Evolutionary conservation across 208 protist species (phyloP).

Genomic region (Leishmania turanica): DNA sequence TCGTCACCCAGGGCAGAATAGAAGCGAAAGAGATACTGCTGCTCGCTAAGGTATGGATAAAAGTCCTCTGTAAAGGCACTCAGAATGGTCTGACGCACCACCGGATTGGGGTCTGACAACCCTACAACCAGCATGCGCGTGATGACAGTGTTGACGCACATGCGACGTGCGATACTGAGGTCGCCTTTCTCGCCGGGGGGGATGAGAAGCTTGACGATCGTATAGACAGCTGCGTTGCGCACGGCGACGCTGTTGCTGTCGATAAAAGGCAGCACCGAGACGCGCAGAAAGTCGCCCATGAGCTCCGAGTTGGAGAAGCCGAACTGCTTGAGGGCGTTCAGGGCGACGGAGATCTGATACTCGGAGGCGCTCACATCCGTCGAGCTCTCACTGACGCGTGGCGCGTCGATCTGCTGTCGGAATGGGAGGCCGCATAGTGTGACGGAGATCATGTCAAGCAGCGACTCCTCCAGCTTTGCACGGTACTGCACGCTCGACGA

Average conservation of each 20-base stretch:
- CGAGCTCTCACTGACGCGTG: conserved; percentile 16
- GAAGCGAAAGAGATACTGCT: conserved; percentile 77
- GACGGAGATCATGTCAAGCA: conserved; percentile 91
- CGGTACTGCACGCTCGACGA: conserved; percentile 58
- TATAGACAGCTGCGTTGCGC: conserved; percentile 78
- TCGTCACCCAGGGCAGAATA: conserved; percentile 86
- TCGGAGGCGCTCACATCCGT: conserved; percentile 49
- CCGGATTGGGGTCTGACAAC: conserved; percentile 72
- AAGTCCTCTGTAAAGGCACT: conserved; percentile 79
- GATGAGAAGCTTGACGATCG: conserved; percentile 86
- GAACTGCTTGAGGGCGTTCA: conserved; percentile 88
- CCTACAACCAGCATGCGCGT: conserved; percentile 82
- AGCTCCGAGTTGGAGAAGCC: conserved; percentile 89
- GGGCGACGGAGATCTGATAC: conserved; percentile 73
- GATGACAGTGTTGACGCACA: conserved; percentile 88
- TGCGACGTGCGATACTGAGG: conserved; percentile 77
- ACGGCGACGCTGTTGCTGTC: conserved; percentile 70
- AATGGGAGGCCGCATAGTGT: conserved; percentile 88
- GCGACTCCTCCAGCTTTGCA: conserved; percentile 70
- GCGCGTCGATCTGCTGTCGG: conserved; percentile 54
- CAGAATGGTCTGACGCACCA: conserved; percentile 70
- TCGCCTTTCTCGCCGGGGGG: conserved; percentile 62
- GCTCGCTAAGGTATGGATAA: conserved; percentile 86
- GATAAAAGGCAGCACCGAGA: conserved; percentile 87
- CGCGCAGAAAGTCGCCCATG: conserved; percentile 88